These are phyloP conservation scores for Mycothermus thermophilus DNA, from an alignment of 495 filamentous ascomycete genomes.

Conservation along the genomic window DNA sequence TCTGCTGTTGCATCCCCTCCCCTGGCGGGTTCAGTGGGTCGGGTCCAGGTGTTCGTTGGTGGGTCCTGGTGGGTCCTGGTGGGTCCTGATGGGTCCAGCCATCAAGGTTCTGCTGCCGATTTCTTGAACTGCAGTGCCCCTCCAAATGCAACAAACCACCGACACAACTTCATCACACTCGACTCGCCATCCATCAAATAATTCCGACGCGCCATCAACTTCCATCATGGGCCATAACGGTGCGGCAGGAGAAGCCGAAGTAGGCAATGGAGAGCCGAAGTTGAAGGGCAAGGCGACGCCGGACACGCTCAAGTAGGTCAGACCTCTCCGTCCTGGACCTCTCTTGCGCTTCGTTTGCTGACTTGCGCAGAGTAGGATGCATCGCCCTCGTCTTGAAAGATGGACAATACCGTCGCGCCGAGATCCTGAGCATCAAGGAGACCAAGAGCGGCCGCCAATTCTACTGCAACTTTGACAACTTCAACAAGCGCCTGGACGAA, in stretches of 20 bases:
- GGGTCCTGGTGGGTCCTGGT: background rate
- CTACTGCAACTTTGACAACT: constrained; percentile 97
- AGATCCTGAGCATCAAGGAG: constrained; percentile 78
- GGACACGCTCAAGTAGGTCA: constrained; percentile 55
- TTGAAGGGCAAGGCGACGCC: constrained; percentile 68
- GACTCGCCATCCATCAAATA: too few species aligned
- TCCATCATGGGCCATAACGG: constrained; percentile 31
- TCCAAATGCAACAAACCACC: background rate
- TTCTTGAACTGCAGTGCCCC: too few species aligned
- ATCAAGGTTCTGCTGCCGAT: constrained; percentile 1
- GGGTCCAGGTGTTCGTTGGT: too few species aligned
- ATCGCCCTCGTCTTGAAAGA: constrained; percentile 44
- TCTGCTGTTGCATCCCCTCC: too few species aligned
- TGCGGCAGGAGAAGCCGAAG: constrained; percentile 27
- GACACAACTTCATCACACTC: constrained; percentile 5
- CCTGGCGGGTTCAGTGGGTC: too few species aligned
- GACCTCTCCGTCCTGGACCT: background rate
- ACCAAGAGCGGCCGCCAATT: constrained; percentile 73
- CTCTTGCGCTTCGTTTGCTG: constrained; percentile 5
- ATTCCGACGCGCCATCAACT: constrained; percentile 3
- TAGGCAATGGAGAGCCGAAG: constrained; percentile 37
- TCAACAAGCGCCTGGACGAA: constrained; percentile 98
- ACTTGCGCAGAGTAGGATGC: constrained; percentile 29
- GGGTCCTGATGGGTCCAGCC: too few species aligned
- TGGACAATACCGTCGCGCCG: constrained; percentile 75